Percentiles rank a stretch among this genome's conserved stretches.
These are phyloP conservation scores for Umbelopsis sp. DNA, from an alignment of 192 early-diverging fungal genomes.

Conservation along the genomic window DNA sequence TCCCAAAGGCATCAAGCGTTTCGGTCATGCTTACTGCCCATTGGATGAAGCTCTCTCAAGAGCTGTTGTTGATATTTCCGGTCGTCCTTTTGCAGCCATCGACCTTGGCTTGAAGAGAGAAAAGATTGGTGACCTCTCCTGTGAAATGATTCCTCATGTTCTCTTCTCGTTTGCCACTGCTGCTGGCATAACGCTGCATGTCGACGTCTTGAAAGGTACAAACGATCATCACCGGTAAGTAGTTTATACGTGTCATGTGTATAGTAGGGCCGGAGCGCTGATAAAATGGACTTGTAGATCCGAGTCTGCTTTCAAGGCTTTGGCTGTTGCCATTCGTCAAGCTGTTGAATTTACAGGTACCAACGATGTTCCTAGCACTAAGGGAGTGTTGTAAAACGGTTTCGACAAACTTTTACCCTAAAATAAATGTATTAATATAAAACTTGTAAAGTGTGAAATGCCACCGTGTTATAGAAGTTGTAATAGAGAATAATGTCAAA, in stretches of 20 bases:
- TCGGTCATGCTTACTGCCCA: conserved; percentile 93
- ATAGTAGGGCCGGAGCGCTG: background rate
- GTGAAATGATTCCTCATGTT: conserved; percentile 99
- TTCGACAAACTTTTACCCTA: background rate
- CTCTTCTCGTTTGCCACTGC: conserved; percentile 88
- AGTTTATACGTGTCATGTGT: background rate
- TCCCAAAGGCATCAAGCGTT: conserved; percentile 88
- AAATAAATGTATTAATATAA: background rate
- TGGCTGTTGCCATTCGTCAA: conserved; percentile 91
- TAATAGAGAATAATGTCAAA: too few relatives aligned
- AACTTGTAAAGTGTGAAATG: background rate
- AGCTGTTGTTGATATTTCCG: conserved; percentile 97
- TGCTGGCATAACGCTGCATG: conserved; percentile 94
- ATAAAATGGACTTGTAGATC: conserved; percentile 52
- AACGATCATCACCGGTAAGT: conserved; percentile 97
- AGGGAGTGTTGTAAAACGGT: conserved; percentile 75
- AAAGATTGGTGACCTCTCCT: conserved; percentile 85
- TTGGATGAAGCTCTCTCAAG: conserved; percentile 95
- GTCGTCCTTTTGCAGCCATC: conserved; percentile 81
- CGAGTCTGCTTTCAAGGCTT: conserved; percentile 96
- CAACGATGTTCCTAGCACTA: conserved; percentile 93
- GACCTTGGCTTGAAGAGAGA: conserved; percentile 91
- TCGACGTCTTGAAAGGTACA: conserved; percentile 90
- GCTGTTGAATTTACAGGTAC: conserved; percentile 86
- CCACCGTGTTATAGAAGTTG: too few relatives aligned